A percentile compares a stretch with the other conserved stretches of the same genome.
Conservation (phyloP, 1,284 basidiomycete species). For the Austropuccinia psidii region DNA sequence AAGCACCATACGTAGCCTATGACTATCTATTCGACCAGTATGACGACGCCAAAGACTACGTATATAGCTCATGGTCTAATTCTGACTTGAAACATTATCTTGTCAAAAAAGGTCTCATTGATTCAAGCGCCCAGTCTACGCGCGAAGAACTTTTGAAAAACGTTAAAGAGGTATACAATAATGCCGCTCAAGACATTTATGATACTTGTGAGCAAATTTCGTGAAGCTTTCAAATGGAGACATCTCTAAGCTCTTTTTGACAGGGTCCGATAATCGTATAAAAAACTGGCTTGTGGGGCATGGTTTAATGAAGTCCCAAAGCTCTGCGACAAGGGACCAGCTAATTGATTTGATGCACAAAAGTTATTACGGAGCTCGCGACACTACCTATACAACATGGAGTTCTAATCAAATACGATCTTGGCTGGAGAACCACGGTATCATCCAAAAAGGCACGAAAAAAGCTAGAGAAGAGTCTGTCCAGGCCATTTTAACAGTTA, state of each 20-base stretch:
- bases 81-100: conserved; percentile 63
- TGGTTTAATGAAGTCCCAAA: conserved; percentile 58
- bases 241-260: neutral
- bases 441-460: conserved; percentile 19
- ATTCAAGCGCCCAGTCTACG: conserved; percentile 49
- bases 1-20: conserved; percentile 18
- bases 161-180: conserved; percentile 62
- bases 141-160: conserved; percentile 46
- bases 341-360: conserved; percentile 63
- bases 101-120: conserved; percentile 63
- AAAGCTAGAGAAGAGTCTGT: conserved; percentile 34
- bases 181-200: conserved; percentile 61
- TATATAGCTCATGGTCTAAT: conserved; percentile 81
- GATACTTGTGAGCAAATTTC: conserved; percentile 58
- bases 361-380: conserved; percentile 64
- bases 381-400: conserved; percentile 46
- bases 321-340: conserved; percentile 61
- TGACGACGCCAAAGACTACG: conserved; percentile 65
- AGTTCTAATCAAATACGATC: conserved; percentile 63
- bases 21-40: conserved; percentile 23
- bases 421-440: conserved; percentile 46
- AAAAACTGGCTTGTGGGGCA: conserved; percentile 74
- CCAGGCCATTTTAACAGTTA: neutral
- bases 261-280: conserved; percentile 42
- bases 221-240: neutral